Base-by-base conservation (phyloP, 495 filamentous ascomycete species). In the Talaromyces stipitatus region DNA sequence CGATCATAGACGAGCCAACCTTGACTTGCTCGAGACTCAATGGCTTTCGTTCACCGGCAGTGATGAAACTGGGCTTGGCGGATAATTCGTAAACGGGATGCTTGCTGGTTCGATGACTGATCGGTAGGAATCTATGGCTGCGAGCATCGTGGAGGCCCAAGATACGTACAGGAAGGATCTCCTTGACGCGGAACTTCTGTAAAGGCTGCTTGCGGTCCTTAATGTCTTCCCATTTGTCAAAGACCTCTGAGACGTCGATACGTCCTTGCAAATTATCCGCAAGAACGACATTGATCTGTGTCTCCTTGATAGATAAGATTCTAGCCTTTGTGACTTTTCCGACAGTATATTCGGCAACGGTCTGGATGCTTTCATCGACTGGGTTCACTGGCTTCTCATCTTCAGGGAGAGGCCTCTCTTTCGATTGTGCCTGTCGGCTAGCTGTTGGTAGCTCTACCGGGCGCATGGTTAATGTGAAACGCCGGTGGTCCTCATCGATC, bases 211-310 rank as follows among this genome's bases (percentile, higher is more conserved):
- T 96, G 33, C 82, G 83, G 58, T 96, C 85, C 54, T 83, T 78
- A 65, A 98, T 90, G 29, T 90, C 85, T 28, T 94, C 88, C 85
- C 87, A 96, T 2, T 77, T 77, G 66, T 97, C 89, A 64, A 91
- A 98, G 30, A 91, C 65, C 63, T 96, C 90, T 10, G 92, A 94
- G 0, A 92, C 80, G 64, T 96, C 91, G 47, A 98, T 84, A 20
- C 94, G 88, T 20, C 92, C 94, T 67, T 92, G 89, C 32, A 97
- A 77, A 63, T 91, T 91, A 64, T 96, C 90, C 41, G 90, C 90
- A 56, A 97, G 78, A 58, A 86, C 82, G 18, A 97, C 90, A 62
- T 97, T 96, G 53, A 98, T 72, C 64, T 97, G 94, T 0, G 91
- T 96, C 28, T 83, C 84, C 68, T 94, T 96, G 60, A 95, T 70